These are phyloP conservation scores for Rhodamnia rubescens DNA, from an alignment of 345 rosid species.

Conservation along the genomic window DNA sequence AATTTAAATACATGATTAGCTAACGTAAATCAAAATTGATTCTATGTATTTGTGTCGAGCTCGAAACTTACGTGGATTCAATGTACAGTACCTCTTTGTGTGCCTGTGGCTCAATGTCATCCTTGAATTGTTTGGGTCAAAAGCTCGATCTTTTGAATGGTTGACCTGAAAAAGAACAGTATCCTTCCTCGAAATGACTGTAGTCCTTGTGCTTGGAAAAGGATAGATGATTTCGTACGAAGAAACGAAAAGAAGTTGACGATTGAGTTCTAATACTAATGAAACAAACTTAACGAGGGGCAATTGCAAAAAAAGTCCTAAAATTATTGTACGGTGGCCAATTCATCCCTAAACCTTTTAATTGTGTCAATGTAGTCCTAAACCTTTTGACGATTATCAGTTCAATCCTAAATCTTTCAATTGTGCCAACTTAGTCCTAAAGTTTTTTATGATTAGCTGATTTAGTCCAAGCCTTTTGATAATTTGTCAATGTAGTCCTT, in stretches of 20 bases:
- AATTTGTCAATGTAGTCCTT: too few species aligned
- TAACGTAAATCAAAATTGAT: too few species aligned
- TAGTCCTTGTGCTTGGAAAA: background rate
- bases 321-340: too few species aligned
- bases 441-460: fast-evolving
- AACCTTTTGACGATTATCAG: too few species aligned
- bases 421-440: too few species aligned
- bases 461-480: too few species aligned
- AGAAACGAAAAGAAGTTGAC: background rate
- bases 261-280: background rate
- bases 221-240: background rate
- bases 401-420: too few species aligned
- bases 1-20: too few species aligned
- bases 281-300: background rate
- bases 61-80: background rate
- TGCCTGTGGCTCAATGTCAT: background rate
- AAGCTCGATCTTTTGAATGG: background rate
- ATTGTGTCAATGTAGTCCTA: too few species aligned
- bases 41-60: background rate
- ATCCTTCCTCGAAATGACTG: background rate
- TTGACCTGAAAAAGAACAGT: background rate
- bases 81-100: background rate
- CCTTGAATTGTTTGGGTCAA: background rate
- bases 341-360: too few species aligned
- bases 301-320: too few species aligned